Conservation (phyloP, 2,329 filamentous ascomycete genomes). For the Beauveria sp. region DNA sequence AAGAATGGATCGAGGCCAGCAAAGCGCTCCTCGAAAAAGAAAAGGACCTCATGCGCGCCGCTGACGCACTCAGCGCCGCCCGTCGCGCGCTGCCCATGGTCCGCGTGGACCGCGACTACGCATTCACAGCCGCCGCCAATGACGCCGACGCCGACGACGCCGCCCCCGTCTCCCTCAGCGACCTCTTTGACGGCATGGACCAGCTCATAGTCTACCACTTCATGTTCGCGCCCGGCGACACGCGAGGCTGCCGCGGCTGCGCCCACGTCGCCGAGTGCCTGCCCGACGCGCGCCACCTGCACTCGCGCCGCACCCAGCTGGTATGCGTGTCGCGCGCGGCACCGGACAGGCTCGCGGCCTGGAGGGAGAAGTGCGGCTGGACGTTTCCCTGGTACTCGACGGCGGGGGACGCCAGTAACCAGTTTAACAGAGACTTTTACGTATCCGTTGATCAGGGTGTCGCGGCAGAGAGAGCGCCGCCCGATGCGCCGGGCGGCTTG, state of each 20-base stretch:
- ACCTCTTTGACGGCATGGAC: conserved; percentile 26
- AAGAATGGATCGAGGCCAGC: conserved; percentile 28
- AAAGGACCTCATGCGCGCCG: conserved; percentile 24
- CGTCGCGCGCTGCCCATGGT: conserved; percentile 33
- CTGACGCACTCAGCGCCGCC: conserved; percentile 22
- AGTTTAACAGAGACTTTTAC: conserved; percentile 35
- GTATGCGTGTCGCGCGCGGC: conserved; percentile 32
- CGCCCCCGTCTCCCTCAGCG: conserved; percentile 18
- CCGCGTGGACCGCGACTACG: conserved; percentile 28
- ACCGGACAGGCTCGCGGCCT: conserved; percentile 27
- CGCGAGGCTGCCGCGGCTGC: conserved; percentile 31
- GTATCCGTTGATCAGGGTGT: conserved; percentile 23
- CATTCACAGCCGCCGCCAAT: conserved; percentile 24
- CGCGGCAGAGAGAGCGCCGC: conserved; percentile 8
- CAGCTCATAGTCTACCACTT: conserved; percentile 38
- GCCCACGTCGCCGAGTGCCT: conserved; percentile 31
- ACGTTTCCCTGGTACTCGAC: conserved; percentile 33
- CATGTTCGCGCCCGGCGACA: conserved; percentile 32
- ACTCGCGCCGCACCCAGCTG: conserved; percentile 29
- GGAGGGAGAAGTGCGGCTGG: conserved; percentile 32
- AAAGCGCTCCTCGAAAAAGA: conserved; percentile 28
- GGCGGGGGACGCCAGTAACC: conserved; percentile 16
- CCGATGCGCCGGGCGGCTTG: conserved; percentile 16
- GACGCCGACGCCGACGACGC: conserved; percentile 18
- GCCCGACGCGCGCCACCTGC: conserved; percentile 30